A percentile compares a stretch with the other conserved stretches of the same genome.
Conservation (phyloP, 495 filamentous ascomycete genomes). For the Friedmanniomyces simplex region DNA sequence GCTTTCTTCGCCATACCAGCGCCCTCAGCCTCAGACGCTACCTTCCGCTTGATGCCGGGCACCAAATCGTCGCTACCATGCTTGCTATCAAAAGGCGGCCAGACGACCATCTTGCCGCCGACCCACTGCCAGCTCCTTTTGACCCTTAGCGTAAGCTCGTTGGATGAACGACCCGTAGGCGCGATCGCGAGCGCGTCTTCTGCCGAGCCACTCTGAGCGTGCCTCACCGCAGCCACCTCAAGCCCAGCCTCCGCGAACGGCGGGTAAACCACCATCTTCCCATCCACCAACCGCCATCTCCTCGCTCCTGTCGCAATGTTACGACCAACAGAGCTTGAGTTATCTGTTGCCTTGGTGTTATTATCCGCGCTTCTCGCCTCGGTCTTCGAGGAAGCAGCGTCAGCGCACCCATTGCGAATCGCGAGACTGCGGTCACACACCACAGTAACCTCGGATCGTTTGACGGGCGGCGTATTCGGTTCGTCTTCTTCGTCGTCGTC, state of each 20-base stretch:
- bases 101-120: not conserved
- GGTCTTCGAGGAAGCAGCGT: not conserved
- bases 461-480: not conserved
- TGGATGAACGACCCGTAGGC: too few species aligned
- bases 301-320: not conserved
- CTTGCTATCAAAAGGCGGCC: not conserved
- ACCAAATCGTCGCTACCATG: not conserved
- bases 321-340: not conserved
- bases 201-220: too few species aligned
- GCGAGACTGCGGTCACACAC: not conserved
- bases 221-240: too few species aligned
- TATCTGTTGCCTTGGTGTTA: too few species aligned
- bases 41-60: too few species aligned
- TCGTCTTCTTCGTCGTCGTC: too few species aligned
- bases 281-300: not conserved
- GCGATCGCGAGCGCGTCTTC: too few species aligned
- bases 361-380: too few species aligned
- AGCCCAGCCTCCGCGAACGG: not conserved
- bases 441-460: not conserved
- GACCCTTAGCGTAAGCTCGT: too few species aligned
- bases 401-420: not conserved
- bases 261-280: not conserved
- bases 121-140: not conserved
- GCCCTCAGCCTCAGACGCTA: too few species aligned
- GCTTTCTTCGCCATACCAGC: too few species aligned